Evolutionary conservation across 2,329 filamentous ascomycete species (phyloP).

Genomic region (Colletotrichum sp.): DNA sequence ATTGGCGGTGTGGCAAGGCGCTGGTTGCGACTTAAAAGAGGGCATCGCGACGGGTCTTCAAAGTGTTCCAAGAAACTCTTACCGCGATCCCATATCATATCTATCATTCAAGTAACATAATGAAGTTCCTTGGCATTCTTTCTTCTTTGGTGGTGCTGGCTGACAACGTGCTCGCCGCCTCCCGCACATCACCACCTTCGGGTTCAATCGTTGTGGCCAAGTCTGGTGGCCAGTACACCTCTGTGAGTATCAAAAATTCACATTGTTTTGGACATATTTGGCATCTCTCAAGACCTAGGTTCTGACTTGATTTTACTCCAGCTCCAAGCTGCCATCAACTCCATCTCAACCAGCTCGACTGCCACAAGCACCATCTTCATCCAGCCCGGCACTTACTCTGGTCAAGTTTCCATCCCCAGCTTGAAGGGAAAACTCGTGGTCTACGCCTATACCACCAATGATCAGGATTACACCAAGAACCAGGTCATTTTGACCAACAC

Average conservation of each 20-base stretch:
- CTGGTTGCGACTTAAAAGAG: not conserved
- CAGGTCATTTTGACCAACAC: constrained; percentile 54
- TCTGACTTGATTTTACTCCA: not conserved
- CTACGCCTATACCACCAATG: constrained; percentile 63
- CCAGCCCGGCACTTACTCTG: constrained; percentile 68
- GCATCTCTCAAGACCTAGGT: not conserved
- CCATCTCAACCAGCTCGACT: constrained; percentile 56
- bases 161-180: constrained; percentile 27
- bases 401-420: constrained; percentile 60
- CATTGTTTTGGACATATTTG: not conserved
- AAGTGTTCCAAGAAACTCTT: not conserved
- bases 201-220: constrained; percentile 56
- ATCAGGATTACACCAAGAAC: constrained; percentile 58
- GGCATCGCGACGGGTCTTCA: not conserved
- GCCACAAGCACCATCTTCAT: constrained; percentile 66
- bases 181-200: constrained; percentile 43
- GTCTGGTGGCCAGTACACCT: constrained; percentile 30
- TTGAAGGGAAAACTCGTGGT: constrained; percentile 57
- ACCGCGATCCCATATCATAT: not conserved
- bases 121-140: constrained; percentile 4
- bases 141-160: not conserved
- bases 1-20: not conserved
- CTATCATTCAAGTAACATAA: not conserved
- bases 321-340: constrained; percentile 62
- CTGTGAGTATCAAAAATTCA: not conserved